Conservation (phyloP, 768 basidiomycete genomes). For the Suillus subluteus region DNA sequence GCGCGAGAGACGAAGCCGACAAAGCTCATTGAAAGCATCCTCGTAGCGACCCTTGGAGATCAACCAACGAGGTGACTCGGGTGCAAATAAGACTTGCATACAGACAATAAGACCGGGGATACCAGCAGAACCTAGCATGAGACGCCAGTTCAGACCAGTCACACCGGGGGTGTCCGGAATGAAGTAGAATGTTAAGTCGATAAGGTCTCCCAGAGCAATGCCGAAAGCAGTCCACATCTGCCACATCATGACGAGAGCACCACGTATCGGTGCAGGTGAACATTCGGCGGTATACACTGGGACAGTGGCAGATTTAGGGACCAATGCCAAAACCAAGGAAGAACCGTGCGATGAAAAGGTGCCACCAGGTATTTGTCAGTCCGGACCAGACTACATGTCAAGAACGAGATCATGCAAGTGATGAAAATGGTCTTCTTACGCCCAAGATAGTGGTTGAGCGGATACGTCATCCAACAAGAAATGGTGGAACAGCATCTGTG, state of each 20-base stretch:
- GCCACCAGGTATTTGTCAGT: conserved; percentile 58
- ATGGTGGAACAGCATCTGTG: conserved; percentile 53
- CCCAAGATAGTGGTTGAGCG: conserved; percentile 65
- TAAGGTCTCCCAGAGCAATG: conserved; percentile 71
- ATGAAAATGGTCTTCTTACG: conserved; percentile 66
- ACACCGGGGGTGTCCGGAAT: conserved; percentile 51
- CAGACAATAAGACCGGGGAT: conserved; percentile 50
- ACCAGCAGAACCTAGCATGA: conserved; percentile 77
- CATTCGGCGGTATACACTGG: conserved; percentile 77
- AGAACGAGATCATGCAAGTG: conserved; percentile 59
- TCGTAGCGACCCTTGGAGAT: conserved; percentile 77
- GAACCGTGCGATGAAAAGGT: conserved; percentile 58
- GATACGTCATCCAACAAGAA: conserved; percentile 70
- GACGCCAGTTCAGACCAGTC: conserved; percentile 76
- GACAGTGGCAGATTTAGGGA: conserved; percentile 64
- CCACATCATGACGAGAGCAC: conserved; percentile 93
- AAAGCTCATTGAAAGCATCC: conserved; percentile 67
- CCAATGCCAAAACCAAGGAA: conserved; percentile 51
- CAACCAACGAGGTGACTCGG: conserved; percentile 85
- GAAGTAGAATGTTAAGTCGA: conserved; percentile 64
- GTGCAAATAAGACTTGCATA: conserved; percentile 48
- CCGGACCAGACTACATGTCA: conserved; percentile 59
- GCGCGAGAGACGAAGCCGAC: conserved; percentile 65
- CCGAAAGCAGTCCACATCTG: conserved; percentile 91
- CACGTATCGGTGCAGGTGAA: conserved; percentile 79